Evolutionary conservation across 2,329 filamentous ascomycete species (phyloP), one percentile per base, ranked within the genome.

Genomic region (Aspergillus sclerotialis): DNA sequence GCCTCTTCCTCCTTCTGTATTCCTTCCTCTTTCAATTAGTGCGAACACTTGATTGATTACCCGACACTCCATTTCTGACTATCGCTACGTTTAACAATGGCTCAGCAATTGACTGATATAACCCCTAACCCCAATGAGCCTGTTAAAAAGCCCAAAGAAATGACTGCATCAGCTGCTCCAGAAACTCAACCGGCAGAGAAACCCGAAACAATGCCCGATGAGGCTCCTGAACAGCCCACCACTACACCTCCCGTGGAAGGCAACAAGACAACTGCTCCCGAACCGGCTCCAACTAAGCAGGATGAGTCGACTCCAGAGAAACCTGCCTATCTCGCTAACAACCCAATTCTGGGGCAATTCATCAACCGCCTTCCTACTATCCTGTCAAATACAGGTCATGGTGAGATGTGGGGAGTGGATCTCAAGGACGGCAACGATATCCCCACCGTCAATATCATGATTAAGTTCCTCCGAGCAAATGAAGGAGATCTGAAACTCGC

Each of bases 381-480:
- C 40, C 61, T 79, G 39, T 63, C 67, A 31, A 67, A 71, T 39
- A 66, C 75, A 33, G 70, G 65, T 11, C 73, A 94, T 62, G 65
- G 66, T 33, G 88, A 95, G 69, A 84, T 95, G 73, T 96, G 89
- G 78, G 89, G 89, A 31, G 78, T 95, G 35, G 68, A 74, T 19
- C 76, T 95, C 28, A 56, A 60, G 38, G 50, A 56, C 36, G 50
- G 49, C 36, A 49, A 64, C 26, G 72, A 87, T 50, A 72, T 89
- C 33, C 84, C 84, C 35, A 88, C 84, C 30, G 81, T 84, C 56
- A 80, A 94, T 49, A 76, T 95, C 33, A 71, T 95, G 31, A 87
- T 94, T 58, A 96, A 95, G 69, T 95, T 89, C 66, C 76, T 96
- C 36, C 85, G 89, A 48, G 90, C 89, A 57, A 95, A 95, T 59